Base-by-base conservation (phyloP, 306 rosid genomes). In the Geum urbanum region DNA sequence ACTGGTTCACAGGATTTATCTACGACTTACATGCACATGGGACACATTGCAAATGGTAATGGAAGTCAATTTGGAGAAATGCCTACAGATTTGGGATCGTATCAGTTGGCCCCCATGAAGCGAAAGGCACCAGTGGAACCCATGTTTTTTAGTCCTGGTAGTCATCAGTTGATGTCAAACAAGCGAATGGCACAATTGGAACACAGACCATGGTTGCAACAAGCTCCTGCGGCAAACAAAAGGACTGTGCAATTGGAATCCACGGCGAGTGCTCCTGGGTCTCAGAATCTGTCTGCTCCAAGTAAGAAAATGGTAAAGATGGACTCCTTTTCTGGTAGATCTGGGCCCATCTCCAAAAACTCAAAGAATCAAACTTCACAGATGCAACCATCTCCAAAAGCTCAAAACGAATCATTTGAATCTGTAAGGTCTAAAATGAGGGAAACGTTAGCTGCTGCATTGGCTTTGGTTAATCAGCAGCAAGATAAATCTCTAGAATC, bases 391-490 rank as follows among this genome's bases (percentile, higher is more conserved):
- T 64, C 88, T 22, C 50, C 91, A 73, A 95, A 79, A 80, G 77
- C 32, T 68, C 91, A 82, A 48, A 67, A 73, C 39, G 99, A 91
- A 56, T 87, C 95, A 66, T 87, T 87, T 44, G 96, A 84, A 62
- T 89, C 82, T 51, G 88, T 95, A 63, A 87, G 99, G 84, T 91
- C 97, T 75, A 95, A 95, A 84, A 91, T 95, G 99, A 89, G 97
- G 81, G 97, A 89, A 73, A 88, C 97, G 16, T 78, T 95, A 71
- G 84, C 88, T 71, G 72, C 88, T 77, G 95, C 96, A 27, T 83
- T 95, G 72, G 87, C 87, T 19, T 74, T 95, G 82, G 99, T 86
- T 63, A 74, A 84, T 49, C 89, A 78, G 74, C 88, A 55, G 70
- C 48, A 74, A 63, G 84, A 74, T 16, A 88, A 78, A 53, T 69